Conservation (phyloP, 2,329 filamentous ascomycete species). For the Ophiostoma angusticollis region DNA sequence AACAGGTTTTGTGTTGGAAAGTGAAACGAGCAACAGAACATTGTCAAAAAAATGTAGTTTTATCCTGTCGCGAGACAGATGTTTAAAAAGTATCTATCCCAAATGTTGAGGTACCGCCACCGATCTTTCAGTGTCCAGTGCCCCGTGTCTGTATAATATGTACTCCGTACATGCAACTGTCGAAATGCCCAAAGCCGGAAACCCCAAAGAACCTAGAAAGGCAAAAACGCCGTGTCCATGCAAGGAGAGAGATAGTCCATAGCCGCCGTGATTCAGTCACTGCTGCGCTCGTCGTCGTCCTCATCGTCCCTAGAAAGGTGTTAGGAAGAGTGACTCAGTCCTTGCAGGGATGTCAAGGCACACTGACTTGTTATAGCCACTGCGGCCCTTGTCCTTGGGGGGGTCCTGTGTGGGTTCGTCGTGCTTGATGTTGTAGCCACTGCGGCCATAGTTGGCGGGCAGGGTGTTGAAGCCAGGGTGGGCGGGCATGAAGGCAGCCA, state of each 20-base stretch:
- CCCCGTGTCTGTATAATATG: no score
- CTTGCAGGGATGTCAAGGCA: background rate
- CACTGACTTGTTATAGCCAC: slow-evolving; percentile 32
- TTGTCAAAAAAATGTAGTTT: slow-evolving; percentile 1
- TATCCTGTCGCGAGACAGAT: no score
- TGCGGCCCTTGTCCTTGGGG: slow-evolving; percentile 28
- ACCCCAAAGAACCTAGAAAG: background rate
- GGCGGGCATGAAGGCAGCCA: slow-evolving; percentile 24
- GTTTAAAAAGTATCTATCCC: no score
- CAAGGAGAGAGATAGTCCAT: no score
- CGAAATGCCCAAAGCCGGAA: no score
- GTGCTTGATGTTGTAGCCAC: slow-evolving; percentile 28
- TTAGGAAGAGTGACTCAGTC: background rate
- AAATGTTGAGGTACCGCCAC: no score
- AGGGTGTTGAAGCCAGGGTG: slow-evolving; percentile 16
- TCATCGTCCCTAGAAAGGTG: slow-evolving; percentile 13
- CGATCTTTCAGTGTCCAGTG: no score
- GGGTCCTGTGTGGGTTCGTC: slow-evolving; percentile 20
- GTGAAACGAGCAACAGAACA: slow-evolving; percentile 16
- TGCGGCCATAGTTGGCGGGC: slow-evolving; percentile 28
- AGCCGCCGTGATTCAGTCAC: no score
- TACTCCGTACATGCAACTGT: no score
- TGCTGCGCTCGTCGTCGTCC: no score
- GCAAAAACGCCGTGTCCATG: no score
- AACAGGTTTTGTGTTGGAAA: slow-evolving; percentile 35